Evolutionary conservation across 768 basidiomycete species (phyloP), one percentile per base, ranked within the genome.

Genomic region (Lentinula detonsa): DNA sequence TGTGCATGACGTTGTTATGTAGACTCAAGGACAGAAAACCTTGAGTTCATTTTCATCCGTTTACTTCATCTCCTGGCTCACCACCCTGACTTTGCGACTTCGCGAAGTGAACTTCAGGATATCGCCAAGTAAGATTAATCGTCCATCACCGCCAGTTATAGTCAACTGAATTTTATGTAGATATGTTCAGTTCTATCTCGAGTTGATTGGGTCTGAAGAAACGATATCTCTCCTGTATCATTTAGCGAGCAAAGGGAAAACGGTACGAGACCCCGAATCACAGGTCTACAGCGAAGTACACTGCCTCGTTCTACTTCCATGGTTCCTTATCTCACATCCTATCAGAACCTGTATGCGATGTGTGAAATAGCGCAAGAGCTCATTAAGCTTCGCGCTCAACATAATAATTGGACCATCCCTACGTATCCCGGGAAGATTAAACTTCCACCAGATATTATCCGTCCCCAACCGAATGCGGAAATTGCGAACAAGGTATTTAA

Each of bases 311-410:
- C 5, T 15, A 33, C 35, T 43, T 18, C 61, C 31, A 39, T 66
- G 16, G 59, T 48, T n/a, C 10, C n/a, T 4, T 60, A 15, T 18
- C 48, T 51, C 8, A 50, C 23, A 37, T 61, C 5, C 40, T 4
- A 46, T 35, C 65, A 97, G 95, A 91, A 93, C 70, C 77, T 99
- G 43, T 98, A 97, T 68, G 80, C 85, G 8, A 78, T 93, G 61
- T 86, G 90, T 65, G 97, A 99, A 66, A 79, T 98, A 7, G 88
- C 96, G 0, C 93, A 97, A 72, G 85, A 92, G 65, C 75, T 97
- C 37, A 88, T 98, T 72, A 90, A 87, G 67, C 74, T 78, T 1
- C 81, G 83, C n/a, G 85, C 86, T 0, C 81, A 82, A 0, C 76
- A 84, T 13, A 83, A 88, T 61, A 80, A 81, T 3, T 98, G 95